Evolutionary conservation across 2,329 filamentous ascomycete genomes (phyloP).

Genomic region (Hortaea sp.): DNA sequence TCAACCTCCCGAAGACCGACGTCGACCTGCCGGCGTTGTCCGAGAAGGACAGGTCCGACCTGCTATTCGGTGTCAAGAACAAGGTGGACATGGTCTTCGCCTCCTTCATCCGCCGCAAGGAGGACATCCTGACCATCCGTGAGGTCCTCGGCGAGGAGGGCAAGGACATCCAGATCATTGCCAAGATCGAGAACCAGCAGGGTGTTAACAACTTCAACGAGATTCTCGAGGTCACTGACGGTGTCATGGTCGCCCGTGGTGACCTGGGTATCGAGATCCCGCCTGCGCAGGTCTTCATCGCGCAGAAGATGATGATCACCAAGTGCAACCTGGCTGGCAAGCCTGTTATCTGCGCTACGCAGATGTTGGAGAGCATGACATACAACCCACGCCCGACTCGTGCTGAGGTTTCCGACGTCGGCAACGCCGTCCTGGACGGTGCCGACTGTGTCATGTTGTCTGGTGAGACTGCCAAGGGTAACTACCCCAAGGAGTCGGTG

Average conservation of each 20-base stretch:
- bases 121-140: slow-evolving; percentile 89
- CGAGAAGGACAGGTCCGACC: slow-evolving; percentile 94
- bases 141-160: slow-evolving; percentile 82
- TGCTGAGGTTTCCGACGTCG: slow-evolving; percentile 96
- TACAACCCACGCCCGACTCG: slow-evolving; percentile 98
- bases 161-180: slow-evolving; percentile 96
- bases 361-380: slow-evolving; percentile 99
- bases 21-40: slow-evolving; percentile 95
- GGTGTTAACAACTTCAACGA: slow-evolving; percentile 99
- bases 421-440: slow-evolving; percentile 94
- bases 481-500: slow-evolving; percentile 85
- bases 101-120: slow-evolving; percentile 89
- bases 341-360: slow-evolving; percentile 95
- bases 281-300: slow-evolving; percentile 94
- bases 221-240: slow-evolving; percentile 90
- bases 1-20: slow-evolving; percentile 97
- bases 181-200: slow-evolving; percentile 99
- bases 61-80: slow-evolving; percentile 96
- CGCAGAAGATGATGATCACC: slow-evolving; percentile 99
- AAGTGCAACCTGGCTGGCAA: slow-evolving; percentile 99
- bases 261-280: slow-evolving; percentile 98
- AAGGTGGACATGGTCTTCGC: slow-evolving; percentile 98
- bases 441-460: slow-evolving; percentile 99
- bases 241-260: slow-evolving; percentile 99
- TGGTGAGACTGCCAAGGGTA: slow-evolving; percentile 96